Percentiles rank a stretch among this genome's conserved stretches.
phyloP scores from a whole-genome alignment of 2,329 filamentous ascomycete genomes.

The Xylariaceae sp. region DNA sequence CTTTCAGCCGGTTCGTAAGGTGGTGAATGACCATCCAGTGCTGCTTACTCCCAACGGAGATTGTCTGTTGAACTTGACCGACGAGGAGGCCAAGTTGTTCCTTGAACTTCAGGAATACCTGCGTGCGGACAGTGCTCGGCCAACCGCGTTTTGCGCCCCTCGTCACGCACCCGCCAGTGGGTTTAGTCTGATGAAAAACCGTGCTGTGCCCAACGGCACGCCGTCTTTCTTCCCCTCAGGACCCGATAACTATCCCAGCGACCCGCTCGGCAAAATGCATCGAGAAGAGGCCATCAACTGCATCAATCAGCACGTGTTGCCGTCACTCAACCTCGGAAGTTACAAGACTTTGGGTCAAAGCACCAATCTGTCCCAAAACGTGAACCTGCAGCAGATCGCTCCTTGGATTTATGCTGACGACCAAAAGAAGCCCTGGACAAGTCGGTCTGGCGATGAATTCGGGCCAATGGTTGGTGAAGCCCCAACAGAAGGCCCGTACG shows the following conservation, averaged over 20 bases:
- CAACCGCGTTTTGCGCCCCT: slow-evolving; percentile 52
- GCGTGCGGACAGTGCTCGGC: slow-evolving; percentile 43
- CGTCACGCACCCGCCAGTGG: slow-evolving; percentile 53
- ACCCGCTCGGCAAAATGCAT: slow-evolving; percentile 61
- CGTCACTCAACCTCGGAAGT: slow-evolving; percentile 50
- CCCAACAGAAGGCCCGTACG: slow-evolving; percentile 17
- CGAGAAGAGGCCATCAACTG: slow-evolving; percentile 63
- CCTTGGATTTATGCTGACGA: slow-evolving; percentile 51
- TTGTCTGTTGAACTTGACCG: slow-evolving; percentile 66
- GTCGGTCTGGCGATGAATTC: slow-evolving; percentile 20
- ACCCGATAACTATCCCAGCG: slow-evolving; percentile 43
- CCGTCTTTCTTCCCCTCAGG: slow-evolving; percentile 57
- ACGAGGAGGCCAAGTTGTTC: slow-evolving; percentile 66
- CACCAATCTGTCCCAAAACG: slow-evolving; percentile 42
- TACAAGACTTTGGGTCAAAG: slow-evolving; percentile 35
- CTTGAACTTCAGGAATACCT: slow-evolving; percentile 62
- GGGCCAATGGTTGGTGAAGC: slow-evolving; percentile 7
- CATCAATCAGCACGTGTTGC: slow-evolving; percentile 65
- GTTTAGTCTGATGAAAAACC: slow-evolving; percentile 60
- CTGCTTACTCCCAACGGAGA: slow-evolving; percentile 74
- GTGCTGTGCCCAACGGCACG: slow-evolving; percentile 60
- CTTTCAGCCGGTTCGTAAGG: slow-evolving; percentile 56
- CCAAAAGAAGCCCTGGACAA: slow-evolving; percentile 24
- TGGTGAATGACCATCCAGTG: slow-evolving; percentile 61
- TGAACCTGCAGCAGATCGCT: slow-evolving; percentile 50